A percentile compares a stretch with the other conserved stretches of the same genome.
Evolutionary conservation across 345 rosid genomes (phyloP).

Genomic region (Syzygium grande): DNA sequence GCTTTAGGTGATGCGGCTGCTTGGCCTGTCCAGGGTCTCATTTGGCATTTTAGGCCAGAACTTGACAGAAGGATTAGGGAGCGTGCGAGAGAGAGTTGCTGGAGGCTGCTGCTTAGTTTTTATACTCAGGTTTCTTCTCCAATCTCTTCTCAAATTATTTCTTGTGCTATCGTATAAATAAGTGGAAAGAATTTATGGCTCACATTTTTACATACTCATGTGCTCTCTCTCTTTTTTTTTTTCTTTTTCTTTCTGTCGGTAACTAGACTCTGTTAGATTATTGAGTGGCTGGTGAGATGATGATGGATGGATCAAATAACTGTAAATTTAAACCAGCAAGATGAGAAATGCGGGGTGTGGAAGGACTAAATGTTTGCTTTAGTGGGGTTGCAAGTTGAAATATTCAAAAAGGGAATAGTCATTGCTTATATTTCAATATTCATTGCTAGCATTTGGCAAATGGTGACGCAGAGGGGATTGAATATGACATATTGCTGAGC

Average conservation of each 20-base stretch:
- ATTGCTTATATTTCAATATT: neutral
- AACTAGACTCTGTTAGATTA: neutral
- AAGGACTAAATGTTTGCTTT: neutral
- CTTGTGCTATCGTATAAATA: neutral
- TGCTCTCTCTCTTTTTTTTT: neutral
- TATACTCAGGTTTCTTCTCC: conserved; percentile 17
- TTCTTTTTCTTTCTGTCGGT: neutral
- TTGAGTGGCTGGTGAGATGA: neutral
- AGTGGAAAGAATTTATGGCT: neutral
- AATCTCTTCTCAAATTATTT: neutral
- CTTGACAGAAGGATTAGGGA: conserved; percentile 89
- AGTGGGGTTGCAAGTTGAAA: neutral
- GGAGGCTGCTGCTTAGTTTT: conserved; percentile 70
- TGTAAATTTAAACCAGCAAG: neutral
- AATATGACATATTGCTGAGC: neutral
- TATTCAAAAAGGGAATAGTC: neutral
- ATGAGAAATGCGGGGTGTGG: neutral
- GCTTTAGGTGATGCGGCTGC: conserved; percentile 99
- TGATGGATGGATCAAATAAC: neutral
- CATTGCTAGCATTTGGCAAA: neutral
- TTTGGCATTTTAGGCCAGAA: conserved; percentile 97
- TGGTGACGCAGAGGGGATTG: neutral
- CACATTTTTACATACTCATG: neutral
- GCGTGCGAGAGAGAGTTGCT: conserved; percentile 90
- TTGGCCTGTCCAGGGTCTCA: conserved; percentile 99